Conservation (phyloP, 345 rosid species). For the Citrus trifoliata region DNA sequence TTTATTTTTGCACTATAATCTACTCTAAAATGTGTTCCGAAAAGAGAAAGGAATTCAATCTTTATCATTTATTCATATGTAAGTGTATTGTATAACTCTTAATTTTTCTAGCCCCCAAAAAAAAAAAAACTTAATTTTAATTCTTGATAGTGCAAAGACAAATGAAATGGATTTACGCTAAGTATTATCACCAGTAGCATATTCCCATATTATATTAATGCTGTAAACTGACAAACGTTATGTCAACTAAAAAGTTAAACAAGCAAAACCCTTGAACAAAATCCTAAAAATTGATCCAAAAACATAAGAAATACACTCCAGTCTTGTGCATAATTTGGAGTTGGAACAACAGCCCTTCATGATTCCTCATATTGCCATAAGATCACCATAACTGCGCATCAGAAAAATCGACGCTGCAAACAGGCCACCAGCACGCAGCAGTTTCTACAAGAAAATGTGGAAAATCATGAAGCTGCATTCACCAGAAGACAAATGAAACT, state of each 20-base stretch:
- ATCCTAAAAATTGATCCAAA: conserved; percentile 1
- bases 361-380: conserved; percentile 58
- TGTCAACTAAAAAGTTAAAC: background rate
- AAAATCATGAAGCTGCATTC: background rate
- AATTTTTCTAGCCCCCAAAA: no score
- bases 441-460: conserved; percentile 48
- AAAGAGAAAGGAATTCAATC: no score
- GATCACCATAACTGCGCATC: conserved; percentile 89
- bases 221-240: background rate
- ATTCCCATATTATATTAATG: no score
- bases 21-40: no score
- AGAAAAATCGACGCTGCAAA: conserved; percentile 77
- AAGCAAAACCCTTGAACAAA: background rate
- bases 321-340: background rate
- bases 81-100: no score
- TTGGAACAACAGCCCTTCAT: background rate
- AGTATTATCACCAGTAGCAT: no score
- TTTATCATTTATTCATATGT: no score
- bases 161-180: no score
- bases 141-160: no score
- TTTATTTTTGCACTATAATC: no score
- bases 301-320: background rate
- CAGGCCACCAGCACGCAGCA: conserved; percentile 64
- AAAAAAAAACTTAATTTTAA: no score
- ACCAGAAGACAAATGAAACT: background rate